Conservation (phyloP, 139 green algal genomes). For the Micromonas commoda region DNA sequence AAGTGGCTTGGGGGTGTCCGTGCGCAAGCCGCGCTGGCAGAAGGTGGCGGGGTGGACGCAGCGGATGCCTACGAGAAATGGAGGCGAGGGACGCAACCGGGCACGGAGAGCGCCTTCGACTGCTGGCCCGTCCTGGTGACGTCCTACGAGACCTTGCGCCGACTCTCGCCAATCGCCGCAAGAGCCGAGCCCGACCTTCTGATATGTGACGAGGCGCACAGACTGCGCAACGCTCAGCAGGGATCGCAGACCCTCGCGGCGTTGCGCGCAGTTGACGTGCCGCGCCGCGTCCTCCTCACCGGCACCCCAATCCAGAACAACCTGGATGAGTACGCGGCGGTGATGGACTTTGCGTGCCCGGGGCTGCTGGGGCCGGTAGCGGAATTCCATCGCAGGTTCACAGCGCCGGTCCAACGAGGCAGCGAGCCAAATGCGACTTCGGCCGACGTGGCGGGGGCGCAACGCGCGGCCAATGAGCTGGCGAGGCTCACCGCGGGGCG, state of each 20-base stretch:
- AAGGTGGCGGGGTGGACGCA: not conserved
- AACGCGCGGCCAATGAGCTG: conserved; percentile 43
- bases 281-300: conserved; percentile 65
- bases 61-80: conserved; percentile 6
- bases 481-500: conserved; percentile 45
- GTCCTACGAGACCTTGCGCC: conserved; percentile 56
- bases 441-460: not conserved
- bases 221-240: conserved; percentile 29
- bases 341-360: conserved; percentile 65
- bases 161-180: conserved; percentile 43
- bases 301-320: conserved; percentile 82
- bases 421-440: not conserved
- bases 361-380: conserved; percentile 42
- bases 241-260: conserved; percentile 75
- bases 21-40: not conserved
- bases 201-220: conserved; percentile 79
- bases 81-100: not conserved
- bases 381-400: conserved; percentile 17
- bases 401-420: not conserved
- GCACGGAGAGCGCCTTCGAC: not conserved
- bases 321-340: conserved; percentile 60
- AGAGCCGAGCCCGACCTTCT: conserved; percentile 42
- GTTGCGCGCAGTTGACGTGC: conserved; percentile 57
- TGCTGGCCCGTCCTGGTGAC: conserved; percentile 31
- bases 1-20: conserved; percentile 57